phyloP scores from a whole-genome alignment of 371 early-diverging fungal species.

The Syncephalastrum monosporum region DNA sequence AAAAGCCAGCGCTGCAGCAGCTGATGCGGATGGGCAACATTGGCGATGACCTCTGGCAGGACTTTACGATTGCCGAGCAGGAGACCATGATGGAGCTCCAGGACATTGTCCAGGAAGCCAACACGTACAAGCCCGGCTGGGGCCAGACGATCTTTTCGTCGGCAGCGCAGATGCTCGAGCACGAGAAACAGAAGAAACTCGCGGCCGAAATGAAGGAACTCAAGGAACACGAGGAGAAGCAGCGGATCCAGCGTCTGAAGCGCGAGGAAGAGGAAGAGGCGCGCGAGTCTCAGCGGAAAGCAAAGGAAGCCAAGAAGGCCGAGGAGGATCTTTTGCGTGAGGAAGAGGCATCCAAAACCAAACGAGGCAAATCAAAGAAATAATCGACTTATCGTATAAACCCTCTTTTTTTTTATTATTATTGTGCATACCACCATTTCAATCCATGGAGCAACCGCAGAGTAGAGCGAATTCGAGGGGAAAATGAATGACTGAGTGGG shows the following conservation, averaged over 20 bases:
- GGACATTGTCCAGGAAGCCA: constrained; percentile 81
- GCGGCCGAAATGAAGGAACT: constrained; percentile 50
- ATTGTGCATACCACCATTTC: too few relatives aligned
- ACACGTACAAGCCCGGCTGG: constrained; percentile 84
- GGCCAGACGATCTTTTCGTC: constrained; percentile 82
- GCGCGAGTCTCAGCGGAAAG: constrained; percentile 11
- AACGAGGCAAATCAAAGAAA: constrained; percentile 9
- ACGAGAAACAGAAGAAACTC: constrained; percentile 51
- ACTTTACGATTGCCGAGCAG: constrained; percentile 77
- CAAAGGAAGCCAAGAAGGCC: constrained; percentile 23
- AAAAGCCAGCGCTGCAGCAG: constrained; percentile 75
- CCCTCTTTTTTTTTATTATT: too few relatives aligned
- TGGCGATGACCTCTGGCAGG: constrained; percentile 85
- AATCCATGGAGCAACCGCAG: too few relatives aligned
- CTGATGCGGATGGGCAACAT: constrained; percentile 83
- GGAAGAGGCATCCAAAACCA: constrained; percentile 6
- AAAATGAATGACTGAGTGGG: too few relatives aligned
- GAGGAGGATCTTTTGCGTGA: constrained; percentile 21
- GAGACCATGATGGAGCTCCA: constrained; percentile 81
- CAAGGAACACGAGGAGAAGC: constrained; percentile 44
- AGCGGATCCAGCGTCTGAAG: constrained; percentile 1
- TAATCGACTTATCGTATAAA: not conserved
- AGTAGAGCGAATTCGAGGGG: too few relatives aligned
- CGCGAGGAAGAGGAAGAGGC: constrained; percentile 6
- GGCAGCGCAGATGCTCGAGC: constrained; percentile 77